Evolutionary conservation across 2,329 filamentous ascomycete species (phyloP).

Genomic region (Fusarium circinatum): DNA sequence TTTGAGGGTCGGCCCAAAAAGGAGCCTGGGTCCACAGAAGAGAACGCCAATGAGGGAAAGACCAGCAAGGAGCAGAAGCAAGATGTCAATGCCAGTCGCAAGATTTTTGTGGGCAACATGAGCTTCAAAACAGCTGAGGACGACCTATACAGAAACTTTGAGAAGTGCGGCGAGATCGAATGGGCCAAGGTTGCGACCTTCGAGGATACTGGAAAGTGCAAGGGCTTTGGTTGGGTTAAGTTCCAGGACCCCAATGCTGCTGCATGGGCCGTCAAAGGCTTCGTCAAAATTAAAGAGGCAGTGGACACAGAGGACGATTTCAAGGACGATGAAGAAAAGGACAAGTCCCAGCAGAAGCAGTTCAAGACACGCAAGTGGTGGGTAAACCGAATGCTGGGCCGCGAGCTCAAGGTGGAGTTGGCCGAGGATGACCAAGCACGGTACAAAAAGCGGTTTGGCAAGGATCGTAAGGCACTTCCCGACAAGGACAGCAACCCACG

Average conservation of each 20-base stretch:
- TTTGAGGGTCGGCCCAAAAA: conserved; percentile 90
- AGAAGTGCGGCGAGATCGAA: conserved; percentile 83
- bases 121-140: conserved; percentile 85
- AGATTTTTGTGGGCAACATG: conserved; percentile 92
- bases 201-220: conserved; percentile 96
- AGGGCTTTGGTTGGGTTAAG: conserved; percentile 95
- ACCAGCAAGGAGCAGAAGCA: conserved; percentile 50
- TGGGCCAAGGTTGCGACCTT: conserved; percentile 93
- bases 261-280: conserved; percentile 77
- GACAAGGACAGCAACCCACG: conserved; percentile 42
- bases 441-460: conserved; percentile 94
- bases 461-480: conserved; percentile 59
- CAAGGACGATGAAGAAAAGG: conserved; percentile 55
- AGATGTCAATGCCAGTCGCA: conserved; percentile 73
- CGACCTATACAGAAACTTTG: conserved; percentile 81
- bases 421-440: conserved; percentile 89
- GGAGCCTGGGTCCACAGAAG: conserved; percentile 52
- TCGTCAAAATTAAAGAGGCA: conserved; percentile 75
- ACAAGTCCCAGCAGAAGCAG: conserved; percentile 57
- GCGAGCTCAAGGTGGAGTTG: conserved; percentile 87
- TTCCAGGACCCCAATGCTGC: conserved; percentile 84
- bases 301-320: conserved; percentile 72
- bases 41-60: conserved; percentile 46
- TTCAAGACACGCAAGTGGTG: conserved; percentile 78
- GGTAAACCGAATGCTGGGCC: conserved; percentile 84